A percentile compares a stretch with the other conserved stretches of the same genome.
These are phyloP conservation scores for Kazachstania taianensis DNA, from an alignment of 805 yeast genomes.

Conservation along the genomic window DNA sequence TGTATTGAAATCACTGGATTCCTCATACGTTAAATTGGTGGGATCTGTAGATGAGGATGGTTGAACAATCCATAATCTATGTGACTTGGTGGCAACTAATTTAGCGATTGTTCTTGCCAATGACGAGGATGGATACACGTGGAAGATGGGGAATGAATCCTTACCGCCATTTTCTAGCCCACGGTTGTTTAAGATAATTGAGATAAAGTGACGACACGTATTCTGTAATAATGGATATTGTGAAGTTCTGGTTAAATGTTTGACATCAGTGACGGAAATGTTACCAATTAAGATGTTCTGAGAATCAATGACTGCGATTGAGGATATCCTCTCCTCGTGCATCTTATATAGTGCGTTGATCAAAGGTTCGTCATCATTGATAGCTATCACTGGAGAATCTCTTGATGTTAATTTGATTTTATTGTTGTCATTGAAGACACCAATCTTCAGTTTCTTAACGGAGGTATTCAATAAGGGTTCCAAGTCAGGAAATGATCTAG, in stretches of 20 bases:
- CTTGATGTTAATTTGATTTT: slow-evolving; percentile 24
- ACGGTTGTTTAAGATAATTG: slow-evolving; percentile 75
- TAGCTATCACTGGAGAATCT: slow-evolving; percentile 52
- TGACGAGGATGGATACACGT: slow-evolving; percentile 68
- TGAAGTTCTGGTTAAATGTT: slow-evolving; percentile 72
- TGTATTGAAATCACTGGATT: slow-evolving; percentile 5
- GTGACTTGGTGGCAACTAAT: slow-evolving; percentile 91
- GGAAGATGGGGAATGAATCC: slow-evolving; percentile 93
- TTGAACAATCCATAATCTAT: slow-evolving; percentile 75
- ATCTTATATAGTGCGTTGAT: slow-evolving; percentile 78
- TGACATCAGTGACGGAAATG: slow-evolving; percentile 88
- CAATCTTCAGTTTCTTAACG: slow-evolving; percentile 62
- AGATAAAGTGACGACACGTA: slow-evolving; percentile 76
- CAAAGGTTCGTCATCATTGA: slow-evolving; percentile 74
- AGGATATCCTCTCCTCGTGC: slow-evolving; percentile 74
- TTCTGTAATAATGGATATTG: slow-evolving; percentile 71
- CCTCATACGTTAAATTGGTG: slow-evolving; percentile 2
- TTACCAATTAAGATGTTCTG: slow-evolving; percentile 72
- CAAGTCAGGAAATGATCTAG: slow-evolving; percentile 70
- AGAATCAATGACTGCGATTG: slow-evolving; percentile 83
- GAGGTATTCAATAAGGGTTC: slow-evolving; percentile 63
- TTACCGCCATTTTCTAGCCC: slow-evolving; percentile 79
- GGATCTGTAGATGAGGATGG: slow-evolving; percentile 14
- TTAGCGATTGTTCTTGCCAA: slow-evolving; percentile 86
- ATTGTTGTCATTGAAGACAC: slow-evolving; percentile 35